Evolutionary conservation across 352 stramenopile genomes (phyloP).

Genomic region (Blastocystis sp.): DNA sequence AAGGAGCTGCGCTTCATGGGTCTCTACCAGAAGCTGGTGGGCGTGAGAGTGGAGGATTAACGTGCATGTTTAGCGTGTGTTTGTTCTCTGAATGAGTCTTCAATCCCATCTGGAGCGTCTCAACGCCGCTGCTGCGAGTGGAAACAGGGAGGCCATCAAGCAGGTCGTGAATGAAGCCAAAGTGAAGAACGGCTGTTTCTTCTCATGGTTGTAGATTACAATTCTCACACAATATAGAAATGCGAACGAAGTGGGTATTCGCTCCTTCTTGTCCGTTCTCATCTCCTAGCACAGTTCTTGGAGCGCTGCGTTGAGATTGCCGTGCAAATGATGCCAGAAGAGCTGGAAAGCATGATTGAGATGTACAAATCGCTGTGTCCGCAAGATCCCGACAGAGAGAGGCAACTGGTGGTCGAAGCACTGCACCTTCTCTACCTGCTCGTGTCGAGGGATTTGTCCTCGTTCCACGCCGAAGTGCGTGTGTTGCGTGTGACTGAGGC

Average conservation of each 20-base stretch:
- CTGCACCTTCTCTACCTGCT: conserved; percentile 43
- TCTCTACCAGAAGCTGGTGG: too few relatives aligned
- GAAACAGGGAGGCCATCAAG: background rate
- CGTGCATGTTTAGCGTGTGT: too few relatives aligned
- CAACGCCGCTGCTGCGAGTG: too few relatives aligned
- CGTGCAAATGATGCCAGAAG: background rate
- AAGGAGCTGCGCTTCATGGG: too few relatives aligned
- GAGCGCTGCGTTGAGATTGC: conserved; percentile 19
- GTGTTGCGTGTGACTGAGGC: background rate
- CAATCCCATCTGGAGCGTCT: too few relatives aligned
- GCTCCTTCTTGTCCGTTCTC: background rate
- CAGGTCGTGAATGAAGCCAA: conserved; percentile 53
- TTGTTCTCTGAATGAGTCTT: too few relatives aligned
- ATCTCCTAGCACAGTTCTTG: conserved; percentile 26
- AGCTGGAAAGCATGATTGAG: conserved; percentile 13
- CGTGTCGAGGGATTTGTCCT: background rate
- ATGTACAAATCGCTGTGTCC: conserved; percentile 30
- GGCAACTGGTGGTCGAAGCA: conserved; percentile 18
- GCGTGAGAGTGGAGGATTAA: too few relatives aligned
- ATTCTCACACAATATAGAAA: background rate
- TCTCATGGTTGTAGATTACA: background rate
- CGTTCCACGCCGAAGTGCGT: conserved; percentile 30
- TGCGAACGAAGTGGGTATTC: background rate
- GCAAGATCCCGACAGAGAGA: conserved; percentile 22
- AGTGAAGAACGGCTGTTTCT: background rate